Base-by-base conservation (phyloP, 1,284 basidiomycete genomes). In the Moesziomyces antarcticus region DNA sequence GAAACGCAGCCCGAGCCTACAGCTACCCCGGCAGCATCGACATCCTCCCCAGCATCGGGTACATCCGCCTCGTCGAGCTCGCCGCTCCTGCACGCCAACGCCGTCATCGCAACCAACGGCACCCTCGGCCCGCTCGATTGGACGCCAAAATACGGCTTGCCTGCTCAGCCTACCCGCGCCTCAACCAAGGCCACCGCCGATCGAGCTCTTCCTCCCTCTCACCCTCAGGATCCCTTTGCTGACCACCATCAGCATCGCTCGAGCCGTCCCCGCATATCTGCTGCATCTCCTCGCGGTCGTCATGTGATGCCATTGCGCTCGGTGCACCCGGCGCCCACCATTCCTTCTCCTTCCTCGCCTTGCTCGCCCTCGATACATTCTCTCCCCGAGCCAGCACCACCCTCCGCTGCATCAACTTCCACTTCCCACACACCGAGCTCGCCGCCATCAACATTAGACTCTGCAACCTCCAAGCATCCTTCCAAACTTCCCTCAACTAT, bases 71-170 rank as follows among this genome's bases (percentile, higher is more conserved):
- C 33, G 20, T 20, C 33, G 14, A 18, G 6, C 37, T 53, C 50
- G 16, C 30, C 57, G n/a, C 35, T 46, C 18, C 49, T 54, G 9
- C 52, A 41, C 8, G 56, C 57, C 5, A 56, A 47, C 20, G 42
- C 65, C 18, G 47, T 66, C 48, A 64, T 59, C 37, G 66, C 56
- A 18, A 65, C 55, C 42, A 68, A 69, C 21, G 71, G 62, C 33
- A 65, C 71, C 1, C 56, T 74, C 21, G 71, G 62, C 18, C 61
- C 61, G 22, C 62, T 74, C 51, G 71, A 74, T 43, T 74, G 66
- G 71, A 59, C 71, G 9, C 71, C 71, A 30, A 74, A 62, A 22
- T 69, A 69, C 47, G 71, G 71, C 14, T 13, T 74, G 16, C 56
- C 56, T 7, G 18, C 50, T 6, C 25, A 42, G 21, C 65, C 33